Evolutionary conservation across 495 filamentous ascomycete genomes (phyloP).

Genomic region (Lasiosphaeria hispida): DNA sequence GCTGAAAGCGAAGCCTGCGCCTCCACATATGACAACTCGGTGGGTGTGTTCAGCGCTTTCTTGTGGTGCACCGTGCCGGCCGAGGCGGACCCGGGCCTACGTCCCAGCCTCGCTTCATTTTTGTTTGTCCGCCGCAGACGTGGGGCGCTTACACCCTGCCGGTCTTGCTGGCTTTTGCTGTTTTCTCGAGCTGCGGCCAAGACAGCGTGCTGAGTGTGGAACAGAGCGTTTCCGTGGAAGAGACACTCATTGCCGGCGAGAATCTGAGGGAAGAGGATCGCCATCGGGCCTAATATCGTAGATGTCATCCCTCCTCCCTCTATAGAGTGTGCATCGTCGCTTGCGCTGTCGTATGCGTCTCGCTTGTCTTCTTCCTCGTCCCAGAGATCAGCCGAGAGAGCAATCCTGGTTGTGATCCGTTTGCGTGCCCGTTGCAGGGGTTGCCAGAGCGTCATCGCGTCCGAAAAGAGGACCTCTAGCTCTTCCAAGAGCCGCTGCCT

Average conservation of each 20-base stretch:
- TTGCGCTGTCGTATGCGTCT: slow-evolving; percentile 1
- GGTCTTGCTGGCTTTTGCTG: no score
- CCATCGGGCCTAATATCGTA: slow-evolving; percentile 5
- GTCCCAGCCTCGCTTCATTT: no score
- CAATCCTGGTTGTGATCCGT: not conserved
- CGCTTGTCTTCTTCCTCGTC: slow-evolving; percentile 1
- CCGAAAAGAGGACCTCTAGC: not conserved
- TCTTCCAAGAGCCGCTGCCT: not conserved
- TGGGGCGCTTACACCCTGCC: no score
- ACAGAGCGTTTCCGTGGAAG: slow-evolving; percentile 40
- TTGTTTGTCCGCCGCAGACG: no score
- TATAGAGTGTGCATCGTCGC: not conserved
- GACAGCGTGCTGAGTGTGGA: slow-evolving; percentile 46
- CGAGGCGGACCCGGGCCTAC: no score
- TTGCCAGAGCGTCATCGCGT: slow-evolving; percentile 4
- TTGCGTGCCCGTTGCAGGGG: not conserved
- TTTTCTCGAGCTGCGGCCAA: slow-evolving; percentile 38
- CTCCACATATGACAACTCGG: no score
- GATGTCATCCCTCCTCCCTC: no score
- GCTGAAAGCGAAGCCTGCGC: no score
- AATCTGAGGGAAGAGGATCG: slow-evolving; percentile 28
- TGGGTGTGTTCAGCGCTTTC: no score
- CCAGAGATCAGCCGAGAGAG: not conserved
- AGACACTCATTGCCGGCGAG: slow-evolving; percentile 34
- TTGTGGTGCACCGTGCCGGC: no score